Conservation (phyloP, 345 rosid species). For the Gossypium ekmanianum region DNA sequence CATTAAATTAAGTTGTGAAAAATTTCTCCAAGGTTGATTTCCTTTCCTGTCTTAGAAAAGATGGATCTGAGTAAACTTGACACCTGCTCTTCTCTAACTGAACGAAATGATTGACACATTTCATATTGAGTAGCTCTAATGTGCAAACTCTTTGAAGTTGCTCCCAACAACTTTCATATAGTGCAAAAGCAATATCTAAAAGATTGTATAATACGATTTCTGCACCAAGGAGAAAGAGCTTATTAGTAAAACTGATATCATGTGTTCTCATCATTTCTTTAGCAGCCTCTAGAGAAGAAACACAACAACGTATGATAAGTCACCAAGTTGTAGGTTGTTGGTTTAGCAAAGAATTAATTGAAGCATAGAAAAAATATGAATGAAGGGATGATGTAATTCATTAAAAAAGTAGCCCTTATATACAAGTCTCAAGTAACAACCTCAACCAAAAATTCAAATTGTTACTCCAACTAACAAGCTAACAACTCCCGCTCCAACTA, state of each 20-base stretch:
- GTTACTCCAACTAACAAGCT: too few relatives aligned
- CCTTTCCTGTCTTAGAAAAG: background rate
- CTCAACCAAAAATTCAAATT: too few relatives aligned
- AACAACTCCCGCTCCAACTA: too few relatives aligned
- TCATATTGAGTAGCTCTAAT: slow-evolving; percentile 1
- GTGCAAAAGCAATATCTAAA: slow-evolving; percentile 4
- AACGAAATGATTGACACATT: slow-evolving; percentile 1
- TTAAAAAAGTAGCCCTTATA: too few relatives aligned
- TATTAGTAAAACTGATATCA: slow-evolving; percentile 27
- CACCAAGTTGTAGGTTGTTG: slow-evolving; percentile 27
- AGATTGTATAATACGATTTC: slow-evolving; percentile 16
- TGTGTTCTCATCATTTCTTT: slow-evolving; percentile 31
- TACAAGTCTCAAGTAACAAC: too few relatives aligned
- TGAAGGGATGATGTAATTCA: too few relatives aligned
- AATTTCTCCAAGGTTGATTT: background rate
- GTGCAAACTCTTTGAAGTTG: background rate
- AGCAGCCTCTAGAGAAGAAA: slow-evolving; percentile 29
- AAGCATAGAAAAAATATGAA: too few relatives aligned
- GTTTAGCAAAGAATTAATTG: too few relatives aligned
- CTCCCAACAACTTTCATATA: slow-evolving; percentile 28
- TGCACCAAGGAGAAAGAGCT: slow-evolving; percentile 15
- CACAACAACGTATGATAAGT: slow-evolving; percentile 9
- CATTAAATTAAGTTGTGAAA: background rate
- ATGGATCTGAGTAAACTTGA: background rate
- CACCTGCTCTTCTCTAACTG: background rate